Evolutionary conservation across 75 land plant species (phyloP).

Genomic region (Cunninghamia lanceolata): DNA sequence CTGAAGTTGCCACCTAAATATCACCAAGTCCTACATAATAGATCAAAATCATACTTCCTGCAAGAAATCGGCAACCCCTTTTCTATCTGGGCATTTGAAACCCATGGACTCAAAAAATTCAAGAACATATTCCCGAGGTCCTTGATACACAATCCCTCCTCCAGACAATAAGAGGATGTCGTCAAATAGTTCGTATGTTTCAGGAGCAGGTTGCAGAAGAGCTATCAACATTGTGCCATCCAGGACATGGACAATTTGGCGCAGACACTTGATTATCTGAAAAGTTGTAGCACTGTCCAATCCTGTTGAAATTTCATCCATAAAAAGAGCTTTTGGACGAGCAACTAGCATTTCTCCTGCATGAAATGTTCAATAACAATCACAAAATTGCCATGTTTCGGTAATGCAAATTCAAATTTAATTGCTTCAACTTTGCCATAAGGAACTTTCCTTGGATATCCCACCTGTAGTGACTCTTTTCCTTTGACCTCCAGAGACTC

Average conservation of each 20-base stretch:
- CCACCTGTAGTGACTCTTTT: constrained; percentile 32
- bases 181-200: constrained; percentile 52
- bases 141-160: constrained; percentile 75
- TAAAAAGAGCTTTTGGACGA: constrained; percentile 27
- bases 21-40: constrained; percentile 8
- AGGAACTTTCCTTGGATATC: neutral
- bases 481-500: constrained; percentile 34
- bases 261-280: constrained; percentile 52
- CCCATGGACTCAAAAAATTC: constrained; percentile 31
- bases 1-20: constrained; percentile 14
- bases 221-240: constrained; percentile 24
- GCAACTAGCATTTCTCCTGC: constrained; percentile 40
- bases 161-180: constrained; percentile 71
- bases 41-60: constrained; percentile 37
- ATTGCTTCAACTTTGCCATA: neutral
- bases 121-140: constrained; percentile 60
- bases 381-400: no score
- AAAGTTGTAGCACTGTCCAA: constrained; percentile 75
- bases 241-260: constrained; percentile 30
- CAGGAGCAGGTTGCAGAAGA: constrained; percentile 41
- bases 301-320: constrained; percentile 76
- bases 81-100: constrained; percentile 37
- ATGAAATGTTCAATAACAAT: neutral
- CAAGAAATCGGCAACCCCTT: constrained; percentile 38
- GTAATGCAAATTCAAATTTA: constrained; percentile 28